Conservation (phyloP, 1,284 basidiomycete species). For the Apiotrichum montevideense region DNA sequence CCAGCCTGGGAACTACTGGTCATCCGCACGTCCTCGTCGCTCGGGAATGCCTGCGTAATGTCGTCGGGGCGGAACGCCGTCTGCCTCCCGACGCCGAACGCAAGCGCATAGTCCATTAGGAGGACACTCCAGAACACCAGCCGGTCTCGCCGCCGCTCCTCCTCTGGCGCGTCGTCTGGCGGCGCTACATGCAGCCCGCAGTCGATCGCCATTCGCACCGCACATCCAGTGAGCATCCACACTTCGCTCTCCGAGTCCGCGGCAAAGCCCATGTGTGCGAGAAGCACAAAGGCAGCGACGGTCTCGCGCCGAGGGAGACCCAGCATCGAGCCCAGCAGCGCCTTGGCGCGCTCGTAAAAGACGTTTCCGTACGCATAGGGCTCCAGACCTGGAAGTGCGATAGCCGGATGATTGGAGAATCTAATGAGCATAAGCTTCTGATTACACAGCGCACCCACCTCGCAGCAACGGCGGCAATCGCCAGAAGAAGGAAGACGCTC, state of each 20-base stretch:
- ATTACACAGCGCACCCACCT: slow-evolving; percentile 13
- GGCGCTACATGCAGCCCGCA: slow-evolving; percentile 22
- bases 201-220: slow-evolving; percentile 31
- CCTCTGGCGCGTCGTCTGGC: slow-evolving; percentile 3
- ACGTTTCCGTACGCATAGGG: slow-evolving; percentile 31
- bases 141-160: slow-evolving; percentile 7
- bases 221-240: slow-evolving; percentile 32
- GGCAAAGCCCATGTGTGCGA: slow-evolving; percentile 27
- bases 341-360: slow-evolving; percentile 27
- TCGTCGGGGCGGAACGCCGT: slow-evolving; percentile 9
- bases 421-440: slow-evolving; percentile 9
- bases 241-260: slow-evolving; percentile 30
- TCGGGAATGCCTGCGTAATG: slow-evolving; percentile 10
- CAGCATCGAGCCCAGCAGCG: slow-evolving; percentile 27
- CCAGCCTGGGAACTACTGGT: not conserved
- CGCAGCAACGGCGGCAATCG: slow-evolving; percentile 26
- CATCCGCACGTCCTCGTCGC: slow-evolving; percentile 3
- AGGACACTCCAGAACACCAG: slow-evolving; percentile 14
- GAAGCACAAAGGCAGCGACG: slow-evolving; percentile 22
- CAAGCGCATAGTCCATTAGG: slow-evolving; percentile 8
- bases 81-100: slow-evolving; percentile 11
- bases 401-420: slow-evolving; percentile 28
- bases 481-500: slow-evolving; percentile 23
- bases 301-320: slow-evolving; percentile 30
- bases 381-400: slow-evolving; percentile 23